A percentile compares a stretch with the other conserved stretches of the same genome.
Conservation (phyloP, 1,139 yeast genomes). For the Yamadazyma mexicana region DNA sequence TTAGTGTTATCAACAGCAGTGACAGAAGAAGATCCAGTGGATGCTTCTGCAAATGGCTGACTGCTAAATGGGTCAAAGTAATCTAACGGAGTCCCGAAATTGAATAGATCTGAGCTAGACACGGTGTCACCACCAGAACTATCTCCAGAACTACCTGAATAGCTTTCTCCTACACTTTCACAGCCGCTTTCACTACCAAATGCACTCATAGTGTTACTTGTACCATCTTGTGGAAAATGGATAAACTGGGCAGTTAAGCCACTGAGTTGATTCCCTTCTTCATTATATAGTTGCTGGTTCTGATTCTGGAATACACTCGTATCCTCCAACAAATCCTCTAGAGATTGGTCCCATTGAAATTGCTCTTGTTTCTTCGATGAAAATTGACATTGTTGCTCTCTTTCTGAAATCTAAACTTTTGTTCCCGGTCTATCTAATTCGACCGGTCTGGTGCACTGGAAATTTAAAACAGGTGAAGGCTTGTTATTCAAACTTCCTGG, state of each 20-base stretch:
- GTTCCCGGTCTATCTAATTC: constrained; percentile 2
- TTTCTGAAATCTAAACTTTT: constrained; percentile 1
- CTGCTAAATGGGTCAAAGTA: no score
- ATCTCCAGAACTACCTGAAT: no score
- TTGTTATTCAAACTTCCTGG: not conserved
- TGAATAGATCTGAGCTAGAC: constrained; percentile 4
- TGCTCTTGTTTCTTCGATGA: not conserved
- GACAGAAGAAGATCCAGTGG: not conserved
- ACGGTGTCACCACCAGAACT: not conserved
- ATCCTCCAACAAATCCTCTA: not conserved
- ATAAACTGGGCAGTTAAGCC: no score
- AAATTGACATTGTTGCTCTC: constrained; percentile 7
- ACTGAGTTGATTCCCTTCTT: no score
- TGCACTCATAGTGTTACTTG: not conserved
- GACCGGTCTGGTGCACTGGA: constrained; percentile 4
- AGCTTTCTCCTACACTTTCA: not conserved
- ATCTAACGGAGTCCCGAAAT: not conserved
- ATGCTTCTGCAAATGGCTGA: no score
- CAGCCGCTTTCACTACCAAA: not conserved
- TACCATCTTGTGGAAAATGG: no score
- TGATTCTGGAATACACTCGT: not conserved
- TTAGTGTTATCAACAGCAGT: not conserved
- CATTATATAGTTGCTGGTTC: not conserved
- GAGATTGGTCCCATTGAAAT: not conserved
- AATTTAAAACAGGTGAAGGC: constrained; percentile 2